Conservation (phyloP, 805 yeast species). For the Yamadazyma ubonensis region DNA sequence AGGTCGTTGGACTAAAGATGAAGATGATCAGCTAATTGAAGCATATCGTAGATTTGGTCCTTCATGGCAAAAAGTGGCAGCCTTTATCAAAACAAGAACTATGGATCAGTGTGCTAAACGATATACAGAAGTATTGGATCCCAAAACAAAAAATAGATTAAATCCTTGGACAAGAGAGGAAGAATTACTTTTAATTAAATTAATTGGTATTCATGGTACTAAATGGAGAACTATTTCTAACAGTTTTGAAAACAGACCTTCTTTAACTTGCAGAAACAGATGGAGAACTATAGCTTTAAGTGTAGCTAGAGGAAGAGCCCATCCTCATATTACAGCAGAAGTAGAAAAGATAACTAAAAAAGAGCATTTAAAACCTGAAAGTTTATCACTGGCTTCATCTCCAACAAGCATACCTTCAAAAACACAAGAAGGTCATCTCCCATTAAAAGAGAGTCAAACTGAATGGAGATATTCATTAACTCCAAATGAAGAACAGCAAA, state of each 20-base stretch:
- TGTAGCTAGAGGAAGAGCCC: constrained; percentile 67
- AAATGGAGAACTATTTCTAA: constrained; percentile 82
- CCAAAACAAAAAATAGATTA: constrained; percentile 70
- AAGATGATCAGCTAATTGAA: constrained; percentile 62
- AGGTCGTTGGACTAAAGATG: constrained; percentile 85
- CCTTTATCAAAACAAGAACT: constrained; percentile 76
- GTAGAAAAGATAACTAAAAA: constrained; percentile 49
- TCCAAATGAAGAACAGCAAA: constrained; percentile 27
- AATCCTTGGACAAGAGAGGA: constrained; percentile 80
- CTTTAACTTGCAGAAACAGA: constrained; percentile 85
- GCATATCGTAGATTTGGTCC: constrained; percentile 73
- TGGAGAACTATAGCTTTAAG: constrained; percentile 86
- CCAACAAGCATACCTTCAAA: no score
- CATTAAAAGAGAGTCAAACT: constrained; percentile 20
- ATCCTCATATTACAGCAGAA: constrained; percentile 52
- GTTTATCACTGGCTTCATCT: constrained; percentile 3
- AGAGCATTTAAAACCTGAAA: background rate
- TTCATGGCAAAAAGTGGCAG: constrained; percentile 81
- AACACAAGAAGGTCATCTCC: no score
- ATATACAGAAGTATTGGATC: constrained; percentile 84
- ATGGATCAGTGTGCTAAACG: constrained; percentile 95
- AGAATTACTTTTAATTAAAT: constrained; percentile 65
- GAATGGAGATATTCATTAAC: constrained; percentile 63
- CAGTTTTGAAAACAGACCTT: constrained; percentile 76
- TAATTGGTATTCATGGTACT: constrained; percentile 74